phyloP scores from a whole-genome alignment of 495 filamentous ascomycete species.

The Glarea lozoyensis region DNA sequence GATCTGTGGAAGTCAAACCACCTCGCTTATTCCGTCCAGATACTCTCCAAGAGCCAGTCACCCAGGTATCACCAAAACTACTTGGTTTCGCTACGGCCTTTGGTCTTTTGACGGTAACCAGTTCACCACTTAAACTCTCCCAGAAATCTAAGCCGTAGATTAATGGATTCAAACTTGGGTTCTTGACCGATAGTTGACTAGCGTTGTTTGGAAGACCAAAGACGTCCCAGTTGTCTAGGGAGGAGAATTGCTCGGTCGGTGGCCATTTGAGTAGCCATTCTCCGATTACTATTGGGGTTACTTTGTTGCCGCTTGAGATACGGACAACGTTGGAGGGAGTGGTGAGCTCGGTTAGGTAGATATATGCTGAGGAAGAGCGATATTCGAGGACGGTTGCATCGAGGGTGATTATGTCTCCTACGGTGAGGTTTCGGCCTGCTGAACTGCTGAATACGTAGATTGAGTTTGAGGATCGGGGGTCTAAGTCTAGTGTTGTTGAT shows the following conservation, averaged over 20 bases:
- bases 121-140: conserved; percentile 50
- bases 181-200: conserved; percentile 39
- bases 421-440: conserved; percentile 30
- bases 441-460: conserved; percentile 45
- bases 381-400: conserved; percentile 47
- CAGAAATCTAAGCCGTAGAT: conserved; percentile 56
- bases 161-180: conserved; percentile 42
- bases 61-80: conserved; percentile 53
- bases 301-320: conserved; percentile 34
- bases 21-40: conserved; percentile 43
- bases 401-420: conserved; percentile 49
- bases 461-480: conserved; percentile 38
- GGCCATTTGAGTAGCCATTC: conserved; percentile 32
- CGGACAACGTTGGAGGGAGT: conserved; percentile 35
- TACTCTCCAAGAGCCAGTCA: conserved; percentile 43
- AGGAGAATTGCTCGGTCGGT: conserved; percentile 41
- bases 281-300: conserved; percentile 45
- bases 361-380: conserved; percentile 36
- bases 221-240: conserved; percentile 43
- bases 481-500: conserved; percentile 37
- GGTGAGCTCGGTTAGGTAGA: conserved; percentile 49
- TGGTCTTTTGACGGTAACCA: conserved; percentile 42
- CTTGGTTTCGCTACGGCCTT: conserved; percentile 41
- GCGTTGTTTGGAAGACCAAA: conserved; percentile 46
- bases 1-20: conserved; percentile 43